Evolutionary conservation across 2,329 filamentous ascomycete species (phyloP), one percentile per base, ranked within the genome.

Genomic region (Fusarium keratoplasticum): DNA sequence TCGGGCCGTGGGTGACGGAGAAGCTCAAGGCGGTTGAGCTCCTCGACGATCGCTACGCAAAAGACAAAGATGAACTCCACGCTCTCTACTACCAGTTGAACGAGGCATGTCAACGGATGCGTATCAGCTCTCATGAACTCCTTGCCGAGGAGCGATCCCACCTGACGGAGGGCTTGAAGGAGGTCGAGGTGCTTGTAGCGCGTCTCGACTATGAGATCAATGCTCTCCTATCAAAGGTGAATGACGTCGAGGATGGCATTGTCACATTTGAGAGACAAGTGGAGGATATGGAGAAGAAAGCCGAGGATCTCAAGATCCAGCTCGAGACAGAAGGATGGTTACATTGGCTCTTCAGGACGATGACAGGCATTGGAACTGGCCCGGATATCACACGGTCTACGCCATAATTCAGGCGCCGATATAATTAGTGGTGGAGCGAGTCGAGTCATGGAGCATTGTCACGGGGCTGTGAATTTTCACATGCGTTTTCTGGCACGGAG

Each of bases 141-240:
- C 83, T 98, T 11, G 87, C 88, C 0, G 90, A 92, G 57, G 93
- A 97, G 82, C 89, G 92, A 44, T 87, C 88, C 25, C 87, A 89
- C 61, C 85, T 97, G 40, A 89, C 89, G 5, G 94, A 96, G 79
- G 88, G 89, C 18, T 86, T 95, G 70, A 93, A 93, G 81, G 94
- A 96, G 72, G 87, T 98, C 16, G 95, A 97, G 80, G 89, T 93
- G 25, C 86, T 97, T 42, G 91, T 93, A 4, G 94, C 95, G 22
- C 95, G 95, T 82, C 87, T 98, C 64, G 95, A 98, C 78, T 98
- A 98, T 82, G 96, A 98, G 85, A 92, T 98, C 70, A 90, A 93
- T 69, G 91, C 91, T 18, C 85, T 98, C n/a, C 87, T 91, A 58
- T 91, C 92, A 57, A 95, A 95, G 77, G 92, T 98, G 11, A 89